Percentiles rank a stretch among this genome's conserved stretches.
These are phyloP conservation scores for Fusarium sp. DNA, from an alignment of 2,329 filamentous ascomycete species.

Conservation along the genomic window DNA sequence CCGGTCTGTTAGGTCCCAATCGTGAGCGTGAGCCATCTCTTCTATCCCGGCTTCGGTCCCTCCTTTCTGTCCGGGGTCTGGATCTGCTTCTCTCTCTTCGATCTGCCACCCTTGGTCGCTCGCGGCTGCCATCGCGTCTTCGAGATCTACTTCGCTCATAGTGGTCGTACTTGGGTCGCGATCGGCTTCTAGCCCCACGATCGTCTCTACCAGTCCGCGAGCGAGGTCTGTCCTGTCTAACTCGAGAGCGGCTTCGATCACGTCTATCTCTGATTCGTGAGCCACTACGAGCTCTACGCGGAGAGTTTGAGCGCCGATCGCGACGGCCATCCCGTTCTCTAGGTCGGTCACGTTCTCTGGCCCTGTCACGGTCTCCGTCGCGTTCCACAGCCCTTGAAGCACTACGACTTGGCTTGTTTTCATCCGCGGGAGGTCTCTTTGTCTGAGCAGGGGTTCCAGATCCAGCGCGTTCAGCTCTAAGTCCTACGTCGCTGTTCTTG, in stretches of 20 bases:
- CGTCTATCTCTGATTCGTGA: slow-evolving; percentile 53
- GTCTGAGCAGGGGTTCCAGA: slow-evolving; percentile 50
- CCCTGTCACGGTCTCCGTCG: slow-evolving; percentile 46
- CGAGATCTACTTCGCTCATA: slow-evolving; percentile 54
- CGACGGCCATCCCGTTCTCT: slow-evolving; percentile 49
- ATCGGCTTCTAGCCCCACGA: slow-evolving; percentile 52
- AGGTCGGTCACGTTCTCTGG: slow-evolving; percentile 48
- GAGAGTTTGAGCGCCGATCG: slow-evolving; percentile 57
- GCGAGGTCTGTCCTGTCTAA: slow-evolving; percentile 57
- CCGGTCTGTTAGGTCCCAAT: slow-evolving; percentile 50
- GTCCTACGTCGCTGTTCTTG: slow-evolving; percentile 52
- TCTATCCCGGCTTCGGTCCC: slow-evolving; percentile 51
- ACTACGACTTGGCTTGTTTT: slow-evolving; percentile 53
- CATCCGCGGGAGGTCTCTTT: slow-evolving; percentile 47
- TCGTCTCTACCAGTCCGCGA: slow-evolving; percentile 55
- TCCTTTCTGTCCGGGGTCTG: slow-evolving; percentile 39
- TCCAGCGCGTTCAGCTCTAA: slow-evolving; percentile 55
- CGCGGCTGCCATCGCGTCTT: slow-evolving; percentile 56
- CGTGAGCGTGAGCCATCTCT: slow-evolving; percentile 50
- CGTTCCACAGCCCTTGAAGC: slow-evolving; percentile 49
- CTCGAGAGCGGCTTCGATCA: slow-evolving; percentile 55
- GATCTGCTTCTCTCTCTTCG: slow-evolving; percentile 54
- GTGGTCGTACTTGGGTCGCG: slow-evolving; percentile 52
- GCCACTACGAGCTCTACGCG: slow-evolving; percentile 53
- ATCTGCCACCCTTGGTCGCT: slow-evolving; percentile 49